Conservation (phyloP, 352 stramenopile genomes). For the Globisporangium viniferum region DNA sequence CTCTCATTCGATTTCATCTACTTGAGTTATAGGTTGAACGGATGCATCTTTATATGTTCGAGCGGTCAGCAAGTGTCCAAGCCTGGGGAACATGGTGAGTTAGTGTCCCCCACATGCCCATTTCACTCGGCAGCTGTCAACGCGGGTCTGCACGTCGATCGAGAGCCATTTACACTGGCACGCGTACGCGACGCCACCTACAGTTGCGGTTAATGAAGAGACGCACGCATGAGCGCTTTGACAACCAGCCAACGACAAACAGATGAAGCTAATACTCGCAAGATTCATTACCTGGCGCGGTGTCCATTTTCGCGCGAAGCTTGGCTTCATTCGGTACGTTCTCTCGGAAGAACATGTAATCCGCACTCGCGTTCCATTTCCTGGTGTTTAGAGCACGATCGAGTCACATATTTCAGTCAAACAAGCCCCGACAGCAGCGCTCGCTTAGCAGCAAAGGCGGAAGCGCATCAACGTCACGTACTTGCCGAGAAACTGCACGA, state of each 20-base stretch:
- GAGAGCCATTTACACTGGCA: conserved; percentile 84
- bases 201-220: neutral
- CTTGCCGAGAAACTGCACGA: conserved; percentile 73
- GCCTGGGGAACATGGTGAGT: neutral
- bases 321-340: conserved; percentile 73
- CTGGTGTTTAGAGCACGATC: conserved; percentile 17
- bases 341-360: conserved; percentile 88
- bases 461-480: conserved; percentile 21
- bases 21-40: neutral
- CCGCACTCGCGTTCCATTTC: conserved; percentile 62
- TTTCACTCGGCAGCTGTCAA: conserved; percentile 58
- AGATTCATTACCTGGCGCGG: conserved; percentile 20
- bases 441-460: neutral
- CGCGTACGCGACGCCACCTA: conserved; percentile 51
- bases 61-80: neutral
- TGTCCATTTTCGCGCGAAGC: conserved; percentile 63
- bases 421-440: neutral
- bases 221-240: neutral
- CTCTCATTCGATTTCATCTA: neutral
- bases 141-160: conserved; percentile 43
- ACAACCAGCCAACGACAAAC: neutral
- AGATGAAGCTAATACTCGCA: neutral
- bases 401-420: neutral
- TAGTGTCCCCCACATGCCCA: conserved; percentile 72
- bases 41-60: neutral